Evolutionary conservation across 2,329 filamentous ascomycete species (phyloP).

Genomic region (Juglanconis juglandina): DNA sequence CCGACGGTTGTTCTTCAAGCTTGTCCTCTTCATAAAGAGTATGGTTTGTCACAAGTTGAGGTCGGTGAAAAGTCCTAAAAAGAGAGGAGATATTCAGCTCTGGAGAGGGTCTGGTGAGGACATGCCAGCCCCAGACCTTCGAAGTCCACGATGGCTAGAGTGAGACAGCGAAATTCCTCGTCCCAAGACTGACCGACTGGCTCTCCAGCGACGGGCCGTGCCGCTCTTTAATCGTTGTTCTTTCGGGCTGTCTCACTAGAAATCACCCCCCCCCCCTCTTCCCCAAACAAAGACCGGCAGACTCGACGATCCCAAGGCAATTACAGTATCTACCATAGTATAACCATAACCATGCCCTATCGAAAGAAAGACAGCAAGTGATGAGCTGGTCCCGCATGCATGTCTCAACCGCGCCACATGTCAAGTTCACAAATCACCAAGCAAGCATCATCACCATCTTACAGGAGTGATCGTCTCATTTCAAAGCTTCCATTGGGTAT

Average conservation of each 20-base stretch:
- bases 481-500: constrained; percentile 1
- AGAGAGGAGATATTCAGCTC: too few species aligned
- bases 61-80: too few species aligned
- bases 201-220: background rate
- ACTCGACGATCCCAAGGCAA: too few species aligned
- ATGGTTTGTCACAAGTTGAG: too few species aligned
- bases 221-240: background rate
- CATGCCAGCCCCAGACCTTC: too few species aligned
- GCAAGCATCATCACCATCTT: too few species aligned
- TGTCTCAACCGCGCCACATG: background rate
- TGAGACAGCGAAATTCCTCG: background rate
- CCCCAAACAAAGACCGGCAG: too few species aligned
- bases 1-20: constrained; percentile 2
- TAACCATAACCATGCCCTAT: background rate
- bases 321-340: too few species aligned
- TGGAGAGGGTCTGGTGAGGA: too few species aligned
- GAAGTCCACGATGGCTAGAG: background rate
- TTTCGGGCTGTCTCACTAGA: background rate
- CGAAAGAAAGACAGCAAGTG: background rate
- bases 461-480: background rate
- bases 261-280: too few species aligned
- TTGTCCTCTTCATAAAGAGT: background rate
- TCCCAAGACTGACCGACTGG: background rate
- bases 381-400: background rate
- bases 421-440: background rate